Conservation (phyloP, 495 filamentous ascomycete species). For the Penicillium pulvis region DNA sequence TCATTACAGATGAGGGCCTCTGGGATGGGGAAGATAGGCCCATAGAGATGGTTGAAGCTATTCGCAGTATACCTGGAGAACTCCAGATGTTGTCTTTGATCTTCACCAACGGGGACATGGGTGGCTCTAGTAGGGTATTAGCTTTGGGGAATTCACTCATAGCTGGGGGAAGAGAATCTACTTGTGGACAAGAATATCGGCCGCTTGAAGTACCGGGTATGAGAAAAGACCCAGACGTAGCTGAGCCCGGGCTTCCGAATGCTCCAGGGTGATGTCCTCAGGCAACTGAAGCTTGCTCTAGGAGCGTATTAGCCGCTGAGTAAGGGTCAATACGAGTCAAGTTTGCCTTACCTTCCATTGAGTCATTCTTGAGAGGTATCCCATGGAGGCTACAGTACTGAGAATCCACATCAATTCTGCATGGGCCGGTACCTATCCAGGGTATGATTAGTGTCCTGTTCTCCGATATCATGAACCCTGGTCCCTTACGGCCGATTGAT, state of each 20-base stretch:
- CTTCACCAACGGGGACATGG: slow-evolving; percentile 93
- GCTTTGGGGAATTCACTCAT: neutral
- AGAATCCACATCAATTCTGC: slow-evolving; percentile 95
- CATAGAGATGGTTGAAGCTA: slow-evolving; percentile 78
- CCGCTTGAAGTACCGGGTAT: slow-evolving; percentile 93
- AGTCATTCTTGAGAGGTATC: slow-evolving; percentile 91
- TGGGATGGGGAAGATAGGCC: slow-evolving; percentile 63
- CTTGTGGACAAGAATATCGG: slow-evolving; percentile 88
- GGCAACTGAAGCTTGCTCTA: slow-evolving; percentile 71
- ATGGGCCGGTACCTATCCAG: slow-evolving; percentile 68
- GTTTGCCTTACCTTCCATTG: slow-evolving; percentile 82
- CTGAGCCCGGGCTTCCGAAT: slow-evolving; percentile 53
- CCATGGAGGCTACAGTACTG: slow-evolving; percentile 83
- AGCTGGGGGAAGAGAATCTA: slow-evolving; percentile 27
- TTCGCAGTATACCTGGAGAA: slow-evolving; percentile 81
- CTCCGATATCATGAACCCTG: neutral
- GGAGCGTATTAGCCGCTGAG: slow-evolving; percentile 12
- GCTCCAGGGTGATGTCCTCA: slow-evolving; percentile 54
- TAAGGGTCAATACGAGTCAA: neutral
- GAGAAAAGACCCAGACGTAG: slow-evolving; percentile 92
- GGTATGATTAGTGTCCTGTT: neutral
- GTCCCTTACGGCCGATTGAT: slow-evolving; percentile 66
- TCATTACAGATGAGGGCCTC: slow-evolving; percentile 75
- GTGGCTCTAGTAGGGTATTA: slow-evolving; percentile 60
- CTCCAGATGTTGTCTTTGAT: slow-evolving; percentile 92